Base-by-base conservation (phyloP, 495 filamentous ascomycete genomes). In the Talaromyces adpressus region DNA sequence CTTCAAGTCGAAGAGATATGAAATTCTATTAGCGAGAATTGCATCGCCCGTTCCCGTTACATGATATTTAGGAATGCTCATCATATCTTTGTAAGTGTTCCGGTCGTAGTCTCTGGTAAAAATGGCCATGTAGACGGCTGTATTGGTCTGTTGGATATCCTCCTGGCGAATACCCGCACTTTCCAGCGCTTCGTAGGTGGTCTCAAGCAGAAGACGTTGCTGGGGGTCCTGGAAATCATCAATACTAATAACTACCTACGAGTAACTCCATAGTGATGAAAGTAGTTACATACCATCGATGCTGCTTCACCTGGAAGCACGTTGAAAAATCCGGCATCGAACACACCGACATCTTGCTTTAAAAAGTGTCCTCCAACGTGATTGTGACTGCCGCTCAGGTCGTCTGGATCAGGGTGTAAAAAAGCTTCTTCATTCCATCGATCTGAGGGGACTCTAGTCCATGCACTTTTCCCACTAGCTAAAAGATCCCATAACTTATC, bases 401-500 rank as follows among this genome's bases (percentile, higher is more conserved):
- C 36, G 2, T 36, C 64, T 59, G 67, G 52, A 58, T 68, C 52
- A 9, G 73, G 65, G 62, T 79, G 75, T 57, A 71, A 71, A 62
- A 75, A 77, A 22, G 69, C 69, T 27, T 76, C 72, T 16, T 76
- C 69, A 61, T 74, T 76, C 67, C 78, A 79, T 27, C 77, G 64
- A 27, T 67, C 59, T 22, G 25, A 27, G 6, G 77, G 77, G 6
- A 39, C 23, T 41, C 36, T 41, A 41, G 36, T 7, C 36, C 36
- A 41, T 6, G 36, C 36, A 41, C 36, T 41, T 16, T 41, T 41
- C 6, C 76, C 79, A 61, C 77, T 69, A 36, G 72, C 70, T 22
- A 84, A 65, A 59, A 87, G 75, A 22, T 81, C 67, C 83, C 83
- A 87, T 20, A 85, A 73, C 62, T 75, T 80, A 36, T 77, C 73